These are phyloP conservation scores for Leptomonas seymouri DNA, from an alignment of 208 protist genomes.

Conservation along the genomic window DNA sequence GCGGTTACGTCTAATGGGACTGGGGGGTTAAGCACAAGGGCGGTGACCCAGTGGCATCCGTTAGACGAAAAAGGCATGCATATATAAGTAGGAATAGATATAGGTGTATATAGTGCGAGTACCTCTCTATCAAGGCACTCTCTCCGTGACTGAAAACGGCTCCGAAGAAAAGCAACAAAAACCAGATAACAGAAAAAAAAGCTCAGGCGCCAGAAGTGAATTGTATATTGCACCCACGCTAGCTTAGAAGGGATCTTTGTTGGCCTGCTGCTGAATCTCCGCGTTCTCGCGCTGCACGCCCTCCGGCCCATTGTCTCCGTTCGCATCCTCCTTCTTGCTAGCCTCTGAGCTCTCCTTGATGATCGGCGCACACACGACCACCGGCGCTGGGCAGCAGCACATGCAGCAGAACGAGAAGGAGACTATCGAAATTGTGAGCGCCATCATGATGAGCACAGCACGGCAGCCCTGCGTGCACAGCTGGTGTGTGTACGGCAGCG, in stretches of 20 bases:
- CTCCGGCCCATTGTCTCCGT: not conserved
- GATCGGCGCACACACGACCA: conserved; percentile 40
- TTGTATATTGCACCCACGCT: too few relatives aligned
- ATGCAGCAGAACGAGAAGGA: conserved; percentile 42
- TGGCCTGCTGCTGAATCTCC: conserved; percentile 1
- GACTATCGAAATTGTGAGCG: conserved; percentile 46
- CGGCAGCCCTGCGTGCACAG: conserved; percentile 69
- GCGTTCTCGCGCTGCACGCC: not conserved
- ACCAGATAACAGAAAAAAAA: too few relatives aligned
- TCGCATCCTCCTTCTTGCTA: conserved; percentile 11
- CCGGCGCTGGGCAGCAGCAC: conserved; percentile 48
- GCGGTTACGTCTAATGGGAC: too few relatives aligned
- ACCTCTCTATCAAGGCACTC: not conserved
- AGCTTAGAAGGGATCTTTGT: conserved; percentile 9
- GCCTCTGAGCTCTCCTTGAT: conserved; percentile 16
- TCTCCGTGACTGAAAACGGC: too few relatives aligned
- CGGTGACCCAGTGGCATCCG: too few relatives aligned
- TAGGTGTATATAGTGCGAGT: too few relatives aligned
- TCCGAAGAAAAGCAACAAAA: too few relatives aligned
- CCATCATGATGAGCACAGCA: conserved; percentile 57
- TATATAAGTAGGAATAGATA: too few relatives aligned
- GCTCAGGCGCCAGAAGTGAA: too few relatives aligned
- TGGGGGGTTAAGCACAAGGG: too few relatives aligned
- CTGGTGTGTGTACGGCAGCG: conserved; percentile 45
- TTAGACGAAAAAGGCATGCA: too few relatives aligned